Base-by-base conservation (phyloP, 768 basidiomycete species). In the Lentinus brumalis region DNA sequence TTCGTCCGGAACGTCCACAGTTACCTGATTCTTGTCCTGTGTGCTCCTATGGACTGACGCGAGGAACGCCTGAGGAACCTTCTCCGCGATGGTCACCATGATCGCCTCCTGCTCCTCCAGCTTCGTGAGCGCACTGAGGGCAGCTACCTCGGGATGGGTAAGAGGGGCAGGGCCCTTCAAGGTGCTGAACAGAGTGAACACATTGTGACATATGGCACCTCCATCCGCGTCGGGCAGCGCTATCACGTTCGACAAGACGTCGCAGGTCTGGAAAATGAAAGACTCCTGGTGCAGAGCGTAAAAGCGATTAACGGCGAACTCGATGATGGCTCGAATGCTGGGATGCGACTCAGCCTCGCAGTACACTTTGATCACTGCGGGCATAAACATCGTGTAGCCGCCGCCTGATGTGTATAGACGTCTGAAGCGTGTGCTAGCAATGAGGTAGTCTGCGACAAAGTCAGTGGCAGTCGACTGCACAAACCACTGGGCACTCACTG, bases 361-460 rank as follows among this genome's bases (percentile, higher is more conserved):
- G 69, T 91, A 93, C 26, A 86, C 79, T 67, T 90, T 90, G 67
- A 90, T 72, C 12, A 93, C 74, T 3, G 81, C 80, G 0, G 89
- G 86, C 81, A 93, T 87, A 72, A 92, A 91, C 30, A 92, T 78
- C 3, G 81, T 82, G 69, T 90, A 93, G 29, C 86, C 89, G 32
- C 84, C 84, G 15, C 86, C 86, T 2, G 87, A 84, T 7, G 83
- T 83, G 70, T 92, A 90, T 18, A 93, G 71, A n/a, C 91, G 83
- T 32, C 84, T 80, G 67, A 92, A 93, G 16, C 91, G 84, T 8
- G 89, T 89, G 53, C 85, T 87, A 0, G 90, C 91, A 15, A 86
- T 82, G 86, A 91, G 87, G 32, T 88, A 78, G 50, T 58, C 59
- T 60, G 16, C 3, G 11, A 32, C 31, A 8, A 18, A 2, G 18